Evolutionary conservation across 495 filamentous ascomycete genomes (phyloP).

Genomic region (Oleoguttula mirabilis): DNA sequence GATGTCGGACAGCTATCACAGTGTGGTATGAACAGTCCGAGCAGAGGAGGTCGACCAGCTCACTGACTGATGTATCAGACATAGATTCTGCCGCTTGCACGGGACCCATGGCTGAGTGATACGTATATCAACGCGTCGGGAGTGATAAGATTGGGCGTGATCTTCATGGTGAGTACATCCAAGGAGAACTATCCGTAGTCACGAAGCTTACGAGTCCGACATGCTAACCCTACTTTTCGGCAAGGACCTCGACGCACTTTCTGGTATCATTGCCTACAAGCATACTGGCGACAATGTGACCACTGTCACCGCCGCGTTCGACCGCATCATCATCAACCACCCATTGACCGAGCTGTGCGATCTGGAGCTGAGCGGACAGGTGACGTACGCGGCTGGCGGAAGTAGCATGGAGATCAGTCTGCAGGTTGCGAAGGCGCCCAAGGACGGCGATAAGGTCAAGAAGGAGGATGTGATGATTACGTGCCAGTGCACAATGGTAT

Average conservation of each 20-base stretch:
- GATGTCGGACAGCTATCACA: slow-evolving; percentile 55
- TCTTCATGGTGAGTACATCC: too few species aligned
- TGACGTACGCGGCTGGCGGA: slow-evolving; percentile 67
- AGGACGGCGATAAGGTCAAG: slow-evolving; percentile 43
- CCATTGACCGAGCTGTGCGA: slow-evolving; percentile 70
- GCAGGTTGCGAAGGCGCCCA: slow-evolving; percentile 54
- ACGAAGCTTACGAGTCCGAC: too few species aligned
- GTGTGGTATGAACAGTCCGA: slow-evolving; percentile 38
- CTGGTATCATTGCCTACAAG: slow-evolving; percentile 69
- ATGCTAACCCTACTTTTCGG: too few species aligned
- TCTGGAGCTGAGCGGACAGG: slow-evolving; percentile 65
- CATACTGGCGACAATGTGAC: slow-evolving; percentile 68
- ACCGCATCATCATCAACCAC: slow-evolving; percentile 64
- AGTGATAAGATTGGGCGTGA: slow-evolving; percentile 54
- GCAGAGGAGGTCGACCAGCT: neutral
- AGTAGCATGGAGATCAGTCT: slow-evolving; percentile 73
- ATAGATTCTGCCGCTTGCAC: slow-evolving; percentile 52
- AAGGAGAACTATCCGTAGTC: too few species aligned
- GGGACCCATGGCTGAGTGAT: slow-evolving; percentile 60
- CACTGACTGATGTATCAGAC: slow-evolving; percentile 17
- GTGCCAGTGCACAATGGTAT: slow-evolving; percentile 78
- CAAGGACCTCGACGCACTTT: slow-evolving; percentile 73
- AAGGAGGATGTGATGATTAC: slow-evolving; percentile 62
- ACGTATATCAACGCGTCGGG: slow-evolving; percentile 56
- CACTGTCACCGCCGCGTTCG: slow-evolving; percentile 71